Conservation (phyloP, 1,284 basidiomycete genomes). For the Marasmius tenuissimus region DNA sequence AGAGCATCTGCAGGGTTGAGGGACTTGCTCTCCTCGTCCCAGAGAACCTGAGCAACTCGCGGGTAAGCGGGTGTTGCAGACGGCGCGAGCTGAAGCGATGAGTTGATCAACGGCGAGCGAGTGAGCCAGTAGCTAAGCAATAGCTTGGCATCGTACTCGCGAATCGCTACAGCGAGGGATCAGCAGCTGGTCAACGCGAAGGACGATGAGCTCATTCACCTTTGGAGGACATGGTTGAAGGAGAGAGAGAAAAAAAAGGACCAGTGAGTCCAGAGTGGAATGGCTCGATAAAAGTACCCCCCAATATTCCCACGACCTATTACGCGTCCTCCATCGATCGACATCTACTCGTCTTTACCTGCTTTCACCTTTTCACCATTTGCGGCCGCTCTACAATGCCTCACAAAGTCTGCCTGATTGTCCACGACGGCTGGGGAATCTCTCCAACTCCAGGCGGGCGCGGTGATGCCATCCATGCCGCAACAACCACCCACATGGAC, state of each 20-base stretch:
- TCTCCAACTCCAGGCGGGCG: conserved; percentile 64
- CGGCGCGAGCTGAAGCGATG: conserved; percentile 32
- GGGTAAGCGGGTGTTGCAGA: conserved; percentile 66
- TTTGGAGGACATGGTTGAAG: conserved; percentile 32
- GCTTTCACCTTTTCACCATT: not conserved
- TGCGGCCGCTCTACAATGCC: conserved; percentile 45
- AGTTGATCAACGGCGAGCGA: conserved; percentile 69
- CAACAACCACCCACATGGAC: conserved; percentile 85
- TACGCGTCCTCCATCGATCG: not conserved
- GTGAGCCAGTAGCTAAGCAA: conserved; percentile 93
- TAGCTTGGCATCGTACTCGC: conserved; percentile 95
- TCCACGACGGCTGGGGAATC: conserved; percentile 94
- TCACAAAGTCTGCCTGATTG: conserved; percentile 91
- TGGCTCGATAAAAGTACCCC: conserved; percentile 1
- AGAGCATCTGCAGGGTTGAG: conserved; percentile 80
- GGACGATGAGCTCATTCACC: conserved; percentile 20
- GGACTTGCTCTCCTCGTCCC: conserved; percentile 81
- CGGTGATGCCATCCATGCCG: conserved; percentile 86
- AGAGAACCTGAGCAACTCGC: conserved; percentile 81
- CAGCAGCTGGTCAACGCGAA: not conserved
- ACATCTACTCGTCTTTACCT: not conserved
- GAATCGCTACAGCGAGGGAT: conserved; percentile 61
- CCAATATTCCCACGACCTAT: conserved; percentile 11
- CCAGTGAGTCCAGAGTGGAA: not conserved
- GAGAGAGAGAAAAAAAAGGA: conserved; percentile 8